A percentile compares a stretch with the other conserved stretches of the same genome.
Evolutionary conservation across 2,329 filamentous ascomycete species (phyloP).

Genomic region (Trichoderma sp.): DNA sequence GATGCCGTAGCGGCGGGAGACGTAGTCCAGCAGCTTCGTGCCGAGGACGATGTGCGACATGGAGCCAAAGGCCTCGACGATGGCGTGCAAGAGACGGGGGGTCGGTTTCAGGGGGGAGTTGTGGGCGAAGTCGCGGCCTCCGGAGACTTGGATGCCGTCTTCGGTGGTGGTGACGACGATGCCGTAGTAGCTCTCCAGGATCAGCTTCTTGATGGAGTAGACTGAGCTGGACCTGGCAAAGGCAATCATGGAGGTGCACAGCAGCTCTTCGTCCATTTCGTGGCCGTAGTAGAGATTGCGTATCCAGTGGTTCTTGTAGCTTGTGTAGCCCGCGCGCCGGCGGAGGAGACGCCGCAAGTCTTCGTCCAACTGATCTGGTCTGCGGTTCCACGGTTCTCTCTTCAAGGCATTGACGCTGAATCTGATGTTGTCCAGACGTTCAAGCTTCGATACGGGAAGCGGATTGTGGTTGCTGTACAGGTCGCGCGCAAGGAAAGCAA

Average conservation of each 20-base stretch:
- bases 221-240: constrained; percentile 41
- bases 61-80: constrained; percentile 68
- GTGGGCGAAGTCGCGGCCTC: constrained; percentile 40
- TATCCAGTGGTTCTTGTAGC: constrained; percentile 31
- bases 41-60: constrained; percentile 62
- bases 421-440: constrained; percentile 33
- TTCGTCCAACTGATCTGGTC: constrained; percentile 24
- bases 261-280: constrained; percentile 38
- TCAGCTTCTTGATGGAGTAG: constrained; percentile 34
- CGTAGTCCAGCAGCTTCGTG: constrained; percentile 57
- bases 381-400: constrained; percentile 33
- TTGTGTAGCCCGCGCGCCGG: constrained; percentile 28
- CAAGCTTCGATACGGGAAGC: constrained; percentile 23
- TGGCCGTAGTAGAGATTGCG: constrained; percentile 28
- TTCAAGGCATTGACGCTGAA: constrained; percentile 30
- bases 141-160: constrained; percentile 29
- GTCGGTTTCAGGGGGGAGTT: constrained; percentile 60
- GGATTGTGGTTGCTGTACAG: constrained; percentile 30
- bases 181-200: constrained; percentile 34
- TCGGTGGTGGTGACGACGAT: constrained; percentile 25
- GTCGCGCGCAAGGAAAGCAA: constrained; percentile 42
- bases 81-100: constrained; percentile 55
- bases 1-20: constrained; percentile 60
- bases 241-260: constrained; percentile 43
- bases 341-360: constrained; percentile 31